Base-by-base conservation (phyloP, 1,284 basidiomycete species). In the Pseudozyma thailandica region DNA sequence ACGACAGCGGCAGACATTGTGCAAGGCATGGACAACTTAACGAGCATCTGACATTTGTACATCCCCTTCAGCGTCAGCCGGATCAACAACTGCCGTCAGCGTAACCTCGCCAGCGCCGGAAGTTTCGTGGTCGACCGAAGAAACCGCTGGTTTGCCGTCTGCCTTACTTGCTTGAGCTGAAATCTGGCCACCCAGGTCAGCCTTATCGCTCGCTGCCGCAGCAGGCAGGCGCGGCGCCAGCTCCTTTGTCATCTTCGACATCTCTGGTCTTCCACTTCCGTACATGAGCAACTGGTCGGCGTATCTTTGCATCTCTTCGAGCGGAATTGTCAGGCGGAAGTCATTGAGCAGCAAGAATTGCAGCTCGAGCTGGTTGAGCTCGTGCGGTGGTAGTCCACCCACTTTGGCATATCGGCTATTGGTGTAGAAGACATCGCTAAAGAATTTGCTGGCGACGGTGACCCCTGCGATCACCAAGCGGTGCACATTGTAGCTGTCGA, bases 351-450 rank as follows among this genome's bases (percentile, higher is more conserved):
- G 89, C 4, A 98, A 86, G 83, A 98, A 98, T 75, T 98, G 95
- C 7, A 98, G 88, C 82, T 98, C 95, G 51, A 98, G 89, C 81
- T 95, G 93, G 82, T 98, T 98, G 44, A 98, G 88, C 84, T 98
- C 95, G 50, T 91, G 87, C 54, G 94, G 90, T 0, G 95, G 95
- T 2, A 98, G 87, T 23, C 95, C 95, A 53, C 95, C 95, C 65
- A 94, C 94, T 88, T 98, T 98, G 58, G 95, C 95, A 83, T 98
- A 98, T 33, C 95, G 88, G 27, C 94, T 97, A 81, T 98, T 98
- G n/a, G 95, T 98, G 85, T 98, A 98, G 81, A 98, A 98, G 10
- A 98, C 94, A 83, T 98, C 95, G 62, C 91, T 93, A 83, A 98
- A 98, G 84, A 98, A 98, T 84, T 98, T 98, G 86, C 92, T 94